A percentile compares a stretch with the other conserved stretches of the same genome.
Evolutionary conservation across 768 basidiomycete genomes (phyloP).

Genomic region (Boletus sensibilis): DNA sequence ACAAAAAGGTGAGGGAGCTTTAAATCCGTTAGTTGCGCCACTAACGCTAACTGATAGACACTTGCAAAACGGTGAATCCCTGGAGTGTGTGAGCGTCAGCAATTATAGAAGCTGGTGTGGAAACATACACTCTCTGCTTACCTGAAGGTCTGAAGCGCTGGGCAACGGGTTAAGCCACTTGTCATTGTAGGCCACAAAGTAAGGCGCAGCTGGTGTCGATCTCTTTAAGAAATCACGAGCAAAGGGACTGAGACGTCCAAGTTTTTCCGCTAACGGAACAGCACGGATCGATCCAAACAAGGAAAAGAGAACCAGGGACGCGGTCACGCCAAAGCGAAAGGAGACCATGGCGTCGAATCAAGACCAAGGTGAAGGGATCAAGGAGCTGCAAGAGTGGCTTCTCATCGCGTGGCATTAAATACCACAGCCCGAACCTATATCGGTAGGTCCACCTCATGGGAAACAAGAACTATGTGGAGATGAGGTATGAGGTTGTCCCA

Average conservation of each 20-base stretch:
- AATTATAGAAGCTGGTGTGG: neutral
- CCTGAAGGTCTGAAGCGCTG: constrained; percentile 42
- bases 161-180: constrained; percentile 45
- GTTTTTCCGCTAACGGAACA: constrained; percentile 22
- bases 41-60: neutral
- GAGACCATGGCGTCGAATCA: constrained; percentile 12
- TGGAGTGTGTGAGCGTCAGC: constrained; percentile 1
- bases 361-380: neutral
- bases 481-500: neutral
- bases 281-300: constrained; percentile 11
- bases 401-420: constrained; percentile 16
- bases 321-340: constrained; percentile 6
- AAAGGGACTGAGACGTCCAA: constrained; percentile 19
- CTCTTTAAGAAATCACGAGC: constrained; percentile 24
- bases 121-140: constrained; percentile 15
- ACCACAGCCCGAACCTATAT: neutral
- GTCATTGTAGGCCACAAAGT: constrained; percentile 45
- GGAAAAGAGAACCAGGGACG: constrained; percentile 1
- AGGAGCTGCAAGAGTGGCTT: neutral
- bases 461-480: constrained; percentile 5
- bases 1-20: constrained; percentile 43
- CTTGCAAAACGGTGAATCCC: constrained; percentile 37
- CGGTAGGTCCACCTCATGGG: constrained; percentile 2
- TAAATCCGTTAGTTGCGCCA: neutral
- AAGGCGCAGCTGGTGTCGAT: constrained; percentile 43